These are phyloP conservation scores for Phoenix dactylifera DNA, from an alignment of 176 grass and related monocot genomes.

Conservation along the genomic window DNA sequence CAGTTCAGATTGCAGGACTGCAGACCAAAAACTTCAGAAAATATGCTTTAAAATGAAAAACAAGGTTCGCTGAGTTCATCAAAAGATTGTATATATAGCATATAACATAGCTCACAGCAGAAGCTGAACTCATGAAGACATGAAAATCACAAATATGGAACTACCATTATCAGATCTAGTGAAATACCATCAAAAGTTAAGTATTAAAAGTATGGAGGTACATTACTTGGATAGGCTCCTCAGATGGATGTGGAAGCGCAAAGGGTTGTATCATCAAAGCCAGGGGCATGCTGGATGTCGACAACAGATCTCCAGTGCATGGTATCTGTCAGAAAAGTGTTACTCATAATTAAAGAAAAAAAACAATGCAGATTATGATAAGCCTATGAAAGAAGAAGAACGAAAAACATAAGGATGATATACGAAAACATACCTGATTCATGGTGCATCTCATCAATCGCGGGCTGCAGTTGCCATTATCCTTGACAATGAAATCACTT, in stretches of 20 bases:
- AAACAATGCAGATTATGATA: too few species aligned
- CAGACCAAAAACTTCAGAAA: too few species aligned
- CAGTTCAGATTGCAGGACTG: too few species aligned
- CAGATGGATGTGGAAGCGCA: slow-evolving; percentile 65
- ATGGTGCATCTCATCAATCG: slow-evolving; percentile 78
- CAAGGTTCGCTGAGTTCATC: too few species aligned
- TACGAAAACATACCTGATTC: slow-evolving; percentile 49
- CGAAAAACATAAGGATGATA: not conserved
- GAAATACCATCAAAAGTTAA: not conserved
- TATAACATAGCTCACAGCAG: too few species aligned
- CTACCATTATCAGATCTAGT: too few species aligned
- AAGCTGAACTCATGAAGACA: too few species aligned
- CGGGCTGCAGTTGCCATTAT: slow-evolving; percentile 82
- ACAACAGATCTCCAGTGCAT: slow-evolving; percentile 73
- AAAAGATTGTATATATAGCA: too few species aligned
- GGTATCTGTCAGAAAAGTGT: slow-evolving; percentile 53
- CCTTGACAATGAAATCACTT: slow-evolving; percentile 75
- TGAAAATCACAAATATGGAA: too few species aligned
- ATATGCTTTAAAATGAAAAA: too few species aligned
- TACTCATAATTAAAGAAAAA: too few species aligned
- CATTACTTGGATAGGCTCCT: slow-evolving; percentile 76
- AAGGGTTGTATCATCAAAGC: slow-evolving; percentile 85
- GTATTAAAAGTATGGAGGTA: not conserved
- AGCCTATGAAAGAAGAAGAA: not conserved
- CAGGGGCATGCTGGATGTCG: slow-evolving; percentile 73